Base-by-base conservation (phyloP, 495 filamentous ascomycete species). In the Pyrenopolyporus hunteri region DNA sequence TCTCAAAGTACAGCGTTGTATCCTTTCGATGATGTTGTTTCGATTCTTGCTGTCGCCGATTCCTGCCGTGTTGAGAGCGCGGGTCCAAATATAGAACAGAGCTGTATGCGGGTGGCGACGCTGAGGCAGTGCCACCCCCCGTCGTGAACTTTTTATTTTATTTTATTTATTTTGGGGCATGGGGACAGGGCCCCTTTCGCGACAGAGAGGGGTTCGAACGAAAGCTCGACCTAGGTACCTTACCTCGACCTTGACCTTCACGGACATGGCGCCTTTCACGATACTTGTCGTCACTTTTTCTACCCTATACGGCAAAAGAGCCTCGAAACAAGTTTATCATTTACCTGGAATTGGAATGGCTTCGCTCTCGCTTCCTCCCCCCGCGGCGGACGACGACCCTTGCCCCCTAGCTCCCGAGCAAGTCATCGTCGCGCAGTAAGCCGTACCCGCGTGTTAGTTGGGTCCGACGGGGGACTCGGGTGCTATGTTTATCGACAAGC, bases 1-100 rank as follows among this genome's bases (percentile, higher is more conserved):
- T 14, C 9, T 9, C 26, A 36, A 47, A 57, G 35, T 57, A 49
- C 26, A 36, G 11, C 32, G n/a, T 42, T 35, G 50, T 56, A 62
- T 49, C 28, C 20, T n/a, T 39, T 8, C 52, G 33, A 61, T 51
- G 37, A 51, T 55, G 55, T 45, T 59, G 43, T 64, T 59, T 52
- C 37, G 26, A 48, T 23, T 43, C 31, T 10, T 50, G 6, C 25
- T 36, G 46, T 42, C 23, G 63, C 63, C 50, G 62, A 65, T 65
- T 65, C 62, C 37, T 65, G 32, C 50, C 56, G 17, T 59, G 45
- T 60, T 20, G 39, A 45, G 35, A 29, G 9, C 25, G 25, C 9
- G 23, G 20, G n/a, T 60, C 63, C 57, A 66, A 66, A 66, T 66
- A 61, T 66, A 66, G 63, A 61, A 66, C 45, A 51, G 32, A 64